phyloP scores from a whole-genome alignment of 78 protist genomes.

The Goniomonas avonlea region DNA sequence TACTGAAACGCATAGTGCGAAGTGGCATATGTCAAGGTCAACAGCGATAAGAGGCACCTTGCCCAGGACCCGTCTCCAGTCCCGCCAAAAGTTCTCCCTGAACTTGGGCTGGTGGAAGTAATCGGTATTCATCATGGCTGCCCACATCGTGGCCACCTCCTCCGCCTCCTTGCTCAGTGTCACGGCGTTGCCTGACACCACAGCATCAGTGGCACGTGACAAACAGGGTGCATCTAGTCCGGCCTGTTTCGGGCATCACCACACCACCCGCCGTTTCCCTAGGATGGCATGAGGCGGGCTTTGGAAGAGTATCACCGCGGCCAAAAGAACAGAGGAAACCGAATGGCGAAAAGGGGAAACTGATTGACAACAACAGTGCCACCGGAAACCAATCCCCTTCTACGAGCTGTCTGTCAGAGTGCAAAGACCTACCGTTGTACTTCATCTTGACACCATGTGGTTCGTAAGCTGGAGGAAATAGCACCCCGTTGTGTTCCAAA shows the following conservation, averaged over 20 bases:
- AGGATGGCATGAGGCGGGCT: too few species aligned
- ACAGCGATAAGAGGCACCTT: neutral
- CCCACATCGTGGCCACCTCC: conserved; percentile 80
- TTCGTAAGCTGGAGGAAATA: conserved; percentile 79
- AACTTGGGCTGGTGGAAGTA: conserved; percentile 58
- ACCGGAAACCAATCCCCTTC: neutral
- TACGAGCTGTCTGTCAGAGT: neutral
- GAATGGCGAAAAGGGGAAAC: neutral
- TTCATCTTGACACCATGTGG: conserved; percentile 64
- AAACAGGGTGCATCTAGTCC: too few species aligned
- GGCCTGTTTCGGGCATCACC: too few species aligned
- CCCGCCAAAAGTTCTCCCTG: conserved; percentile 49
- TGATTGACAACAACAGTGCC: neutral
- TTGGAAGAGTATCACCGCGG: too few species aligned
- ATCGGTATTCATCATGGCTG: conserved; percentile 65
- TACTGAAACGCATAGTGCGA: too few species aligned
- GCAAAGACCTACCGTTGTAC: conserved; percentile 48
- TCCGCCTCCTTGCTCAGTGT: too few species aligned
- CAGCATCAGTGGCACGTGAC: too few species aligned
- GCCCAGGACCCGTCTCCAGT: neutral
- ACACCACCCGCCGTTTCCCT: too few species aligned
- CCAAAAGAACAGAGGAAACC: neutral
- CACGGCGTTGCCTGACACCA: too few species aligned
- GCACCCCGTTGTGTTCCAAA: conserved; percentile 73
- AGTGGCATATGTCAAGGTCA: too few species aligned